A percentile compares a stretch with the other conserved stretches of the same genome.
Evolutionary conservation across 306 rosid species (phyloP).

Genomic region (Canavalia gladiata): DNA sequence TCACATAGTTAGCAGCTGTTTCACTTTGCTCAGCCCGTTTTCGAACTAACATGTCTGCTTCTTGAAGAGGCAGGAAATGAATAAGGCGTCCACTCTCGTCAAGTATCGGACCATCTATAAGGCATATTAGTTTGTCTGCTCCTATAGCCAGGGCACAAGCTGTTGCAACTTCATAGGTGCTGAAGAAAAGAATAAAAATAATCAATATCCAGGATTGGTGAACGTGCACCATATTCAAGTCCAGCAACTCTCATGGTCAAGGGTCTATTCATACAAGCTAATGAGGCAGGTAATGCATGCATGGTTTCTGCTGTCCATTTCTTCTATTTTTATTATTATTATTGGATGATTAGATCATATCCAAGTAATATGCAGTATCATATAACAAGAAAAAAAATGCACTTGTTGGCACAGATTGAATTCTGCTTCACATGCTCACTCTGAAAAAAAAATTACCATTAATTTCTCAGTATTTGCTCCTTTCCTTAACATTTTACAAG

Average conservation of each 20-base stretch:
- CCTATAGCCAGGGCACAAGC: slow-evolving; percentile 95
- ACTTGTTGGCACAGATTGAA: neutral
- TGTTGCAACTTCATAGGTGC: slow-evolving; percentile 97
- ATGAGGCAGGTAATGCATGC: slow-evolving; percentile 32
- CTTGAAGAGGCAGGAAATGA: slow-evolving; percentile 86
- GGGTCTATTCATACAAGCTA: slow-evolving; percentile 6
- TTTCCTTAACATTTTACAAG: slow-evolving; percentile 7
- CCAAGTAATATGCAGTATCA: slow-evolving; percentile 15
- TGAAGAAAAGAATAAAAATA: slow-evolving; percentile 51
- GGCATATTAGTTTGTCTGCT: slow-evolving; percentile 92
- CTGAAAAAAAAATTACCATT: neutral
- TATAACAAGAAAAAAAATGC: neutral
- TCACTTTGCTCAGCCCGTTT: slow-evolving; percentile 93
- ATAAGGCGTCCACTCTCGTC: slow-evolving; percentile 85
- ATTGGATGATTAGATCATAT: slow-evolving; percentile 32
- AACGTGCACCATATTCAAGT: slow-evolving; percentile 27
- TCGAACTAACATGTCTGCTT: slow-evolving; percentile 90
- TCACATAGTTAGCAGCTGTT: slow-evolving; percentile 92
- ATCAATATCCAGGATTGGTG: slow-evolving; percentile 46
- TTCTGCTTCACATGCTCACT: neutral
- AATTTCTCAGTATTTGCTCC: slow-evolving; percentile 29
- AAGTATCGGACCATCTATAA: slow-evolving; percentile 93
- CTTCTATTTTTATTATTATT: neutral
- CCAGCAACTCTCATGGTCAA: slow-evolving; percentile 7
- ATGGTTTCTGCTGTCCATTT: slow-evolving; percentile 15